Base-by-base conservation (phyloP, 2,329 filamentous ascomycete species). In the Zasmidium citrigriseum region DNA sequence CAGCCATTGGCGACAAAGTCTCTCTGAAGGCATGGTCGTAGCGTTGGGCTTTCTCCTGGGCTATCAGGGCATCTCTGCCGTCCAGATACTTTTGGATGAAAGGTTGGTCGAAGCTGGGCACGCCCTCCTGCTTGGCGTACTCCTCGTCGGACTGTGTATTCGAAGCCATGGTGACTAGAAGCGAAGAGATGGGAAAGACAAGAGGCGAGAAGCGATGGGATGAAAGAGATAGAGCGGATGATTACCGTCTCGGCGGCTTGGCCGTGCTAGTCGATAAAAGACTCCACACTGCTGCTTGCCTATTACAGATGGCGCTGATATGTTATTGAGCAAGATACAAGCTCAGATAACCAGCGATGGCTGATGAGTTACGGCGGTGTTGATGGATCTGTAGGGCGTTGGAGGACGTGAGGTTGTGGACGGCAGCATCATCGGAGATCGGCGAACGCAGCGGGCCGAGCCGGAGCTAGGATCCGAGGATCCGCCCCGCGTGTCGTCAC, bases 81-180 rank as follows among this genome's bases (percentile, higher is more conserved):
- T 85, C 76, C 41, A 96, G 78, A 70, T 96, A 97, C 72, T 93
- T 86, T 67, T 91, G 86, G 48, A 97, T 83, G 73, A 96, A 92
- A 0, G 88, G 86, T 67, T 96, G 91, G 10, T 84, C 75, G 7
- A 73, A 56, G n/a, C 64, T 65, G 22, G 73, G 73, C 4, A 75
- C 72, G 52, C 79, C 78, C 61, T 78, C 72, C 41, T 73, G 73
- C 57, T 73, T 63, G 52, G 72, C 70, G 73, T 74, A 80, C 46
- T 70, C 70, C 12, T 75, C 74, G 38, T 74, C 71, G 29, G 70
- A 69, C 23, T 55, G 41, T 14, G 23, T 46, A 21, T n/a, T 18
- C 7, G 23, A 49, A 11, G 9, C 20, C 7, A 25, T 5, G 9
- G 24, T 49, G 10, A 23, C 9, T 4, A 49, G 21, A 47, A 23